These are phyloP conservation scores for Kalmusia sp. DNA, from an alignment of 2,329 filamentous ascomycete species.

Conservation along the genomic window DNA sequence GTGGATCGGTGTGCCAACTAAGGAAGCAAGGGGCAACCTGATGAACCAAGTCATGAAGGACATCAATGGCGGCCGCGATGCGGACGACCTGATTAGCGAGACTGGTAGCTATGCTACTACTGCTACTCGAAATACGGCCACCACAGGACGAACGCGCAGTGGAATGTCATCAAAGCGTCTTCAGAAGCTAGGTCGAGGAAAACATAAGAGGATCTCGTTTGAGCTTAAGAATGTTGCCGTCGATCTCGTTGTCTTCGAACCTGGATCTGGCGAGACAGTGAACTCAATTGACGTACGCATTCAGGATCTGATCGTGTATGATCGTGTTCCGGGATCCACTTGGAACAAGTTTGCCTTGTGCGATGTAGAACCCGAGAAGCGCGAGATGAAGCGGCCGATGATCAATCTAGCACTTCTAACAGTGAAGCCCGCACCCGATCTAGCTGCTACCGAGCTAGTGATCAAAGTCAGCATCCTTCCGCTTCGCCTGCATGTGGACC, in stretches of 20 bases:
- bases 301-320: slow-evolving; percentile 85
- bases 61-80: slow-evolving; percentile 50
- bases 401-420: slow-evolving; percentile 87
- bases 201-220: slow-evolving; percentile 93
- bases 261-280: slow-evolving; percentile 78
- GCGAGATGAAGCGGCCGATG: slow-evolving; percentile 88
- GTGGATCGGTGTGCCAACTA: slow-evolving; percentile 90
- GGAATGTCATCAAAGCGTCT: slow-evolving; percentile 54
- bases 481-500: slow-evolving; percentile 90
- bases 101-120: slow-evolving; percentile 84
- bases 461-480: slow-evolving; percentile 80
- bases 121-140: slow-evolving; percentile 41
- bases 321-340: slow-evolving; percentile 92
- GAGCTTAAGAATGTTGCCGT: slow-evolving; percentile 85
- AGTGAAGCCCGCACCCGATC: slow-evolving; percentile 81
- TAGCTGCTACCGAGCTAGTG: slow-evolving; percentile 89
- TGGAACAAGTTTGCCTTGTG: slow-evolving; percentile 99
- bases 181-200: slow-evolving; percentile 82
- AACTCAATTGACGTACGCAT: slow-evolving; percentile 87
- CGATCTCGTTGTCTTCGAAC: slow-evolving; percentile 82
- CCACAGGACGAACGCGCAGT: slow-evolving; percentile 51
- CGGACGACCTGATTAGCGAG: slow-evolving; percentile 82
- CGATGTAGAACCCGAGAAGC: slow-evolving; percentile 83
- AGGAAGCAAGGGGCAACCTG: slow-evolving; percentile 83
- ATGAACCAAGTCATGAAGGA: slow-evolving; percentile 85